A percentile compares a stretch with the other conserved stretches of the same genome.
These are phyloP conservation scores for Eudorina sp. DNA, from an alignment of 139 green algal genomes.

Conservation along the genomic window DNA sequence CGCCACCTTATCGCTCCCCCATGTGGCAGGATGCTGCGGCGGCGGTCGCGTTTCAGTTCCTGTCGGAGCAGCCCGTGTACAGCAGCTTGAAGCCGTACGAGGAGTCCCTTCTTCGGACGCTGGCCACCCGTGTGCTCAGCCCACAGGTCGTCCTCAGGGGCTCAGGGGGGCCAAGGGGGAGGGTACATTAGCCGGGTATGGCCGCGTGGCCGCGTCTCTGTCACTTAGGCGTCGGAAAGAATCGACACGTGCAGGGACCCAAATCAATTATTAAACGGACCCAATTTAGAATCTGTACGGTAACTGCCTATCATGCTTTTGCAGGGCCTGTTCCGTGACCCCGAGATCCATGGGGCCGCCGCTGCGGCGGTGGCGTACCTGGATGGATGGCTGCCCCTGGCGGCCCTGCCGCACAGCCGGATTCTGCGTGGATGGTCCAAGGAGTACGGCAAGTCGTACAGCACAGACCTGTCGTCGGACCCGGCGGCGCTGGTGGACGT, in stretches of 20 bases:
- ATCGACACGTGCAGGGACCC: too few species aligned
- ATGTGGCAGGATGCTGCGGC: constrained; percentile 42
- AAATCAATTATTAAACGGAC: too few species aligned
- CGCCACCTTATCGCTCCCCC: too few species aligned
- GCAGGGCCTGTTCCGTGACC: constrained; percentile 36
- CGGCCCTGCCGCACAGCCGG: constrained; percentile 34
- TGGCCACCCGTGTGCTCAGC: constrained; percentile 29
- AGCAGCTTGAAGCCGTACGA: constrained; percentile 26
- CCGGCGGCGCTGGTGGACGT: constrained; percentile 15
- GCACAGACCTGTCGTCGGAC: neutral
- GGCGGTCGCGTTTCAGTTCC: neutral
- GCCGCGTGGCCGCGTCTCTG: too few species aligned
- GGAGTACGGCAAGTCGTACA: constrained; percentile 29
- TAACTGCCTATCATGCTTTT: too few species aligned
- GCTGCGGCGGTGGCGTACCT: neutral
- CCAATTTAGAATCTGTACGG: too few species aligned
- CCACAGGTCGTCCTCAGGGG: too few species aligned
- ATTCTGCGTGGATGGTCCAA: constrained; percentile 36
- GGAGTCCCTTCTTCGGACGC: constrained; percentile 22
- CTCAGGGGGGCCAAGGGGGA: neutral
- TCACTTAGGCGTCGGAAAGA: too few species aligned
- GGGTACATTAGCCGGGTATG: neutral
- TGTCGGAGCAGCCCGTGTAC: constrained; percentile 32
- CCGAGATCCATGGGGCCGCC: constrained; percentile 24
- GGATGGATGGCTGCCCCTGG: constrained; percentile 34